Base-by-base conservation (phyloP, 1,284 basidiomycete genomes). In the Cutaneotrichosporon mucoides region DNA sequence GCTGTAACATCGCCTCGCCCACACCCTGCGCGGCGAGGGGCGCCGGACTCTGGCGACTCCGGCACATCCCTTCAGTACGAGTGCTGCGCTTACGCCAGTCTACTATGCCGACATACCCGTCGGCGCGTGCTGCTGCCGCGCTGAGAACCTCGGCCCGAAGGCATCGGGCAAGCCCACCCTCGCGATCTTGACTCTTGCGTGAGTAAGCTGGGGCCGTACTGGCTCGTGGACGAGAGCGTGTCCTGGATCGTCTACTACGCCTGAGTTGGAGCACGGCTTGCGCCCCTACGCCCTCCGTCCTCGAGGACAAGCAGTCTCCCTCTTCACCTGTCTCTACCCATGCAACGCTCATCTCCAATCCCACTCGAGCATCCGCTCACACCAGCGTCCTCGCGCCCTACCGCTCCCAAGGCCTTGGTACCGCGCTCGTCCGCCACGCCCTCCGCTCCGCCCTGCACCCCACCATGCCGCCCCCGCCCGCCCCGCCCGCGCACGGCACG, bases 41-140 rank as follows among this genome's bases (percentile, higher is more conserved):
- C 24, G 24, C 24, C 24, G 24, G 24, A 24, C 24, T 24, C 24
- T 24, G 24, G 24, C 24, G 24, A 24, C 24, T 24, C 24, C 24
- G 24, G 24, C 24, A 24, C 24, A 24, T 24, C 24, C 24, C 24
- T 24, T 24, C 24, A 24, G 24, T 24, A 24, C 24, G 24, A 24
- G 24, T 24, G 24, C 24, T 24, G 24, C 24, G 24, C 49, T 49
- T 7, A 52, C 37, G 56, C 73, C 43, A 54, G 76, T 78, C 44
- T 78, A 78, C 65, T 78, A 76, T 58, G 73, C 69, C 35, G 76
- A 78, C 64, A 78, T 78, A 55, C 76, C 76, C 38, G 76, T 78
- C 41, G 76, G 76, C 34, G 74, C 76, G 3, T 67, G 70, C 55
- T 72, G 73, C 53, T 70, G 69, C 47, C 68, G 68, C 44, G 60